Conservation (phyloP, 345 rosid genomes). For the Syzygium oleosum region DNA sequence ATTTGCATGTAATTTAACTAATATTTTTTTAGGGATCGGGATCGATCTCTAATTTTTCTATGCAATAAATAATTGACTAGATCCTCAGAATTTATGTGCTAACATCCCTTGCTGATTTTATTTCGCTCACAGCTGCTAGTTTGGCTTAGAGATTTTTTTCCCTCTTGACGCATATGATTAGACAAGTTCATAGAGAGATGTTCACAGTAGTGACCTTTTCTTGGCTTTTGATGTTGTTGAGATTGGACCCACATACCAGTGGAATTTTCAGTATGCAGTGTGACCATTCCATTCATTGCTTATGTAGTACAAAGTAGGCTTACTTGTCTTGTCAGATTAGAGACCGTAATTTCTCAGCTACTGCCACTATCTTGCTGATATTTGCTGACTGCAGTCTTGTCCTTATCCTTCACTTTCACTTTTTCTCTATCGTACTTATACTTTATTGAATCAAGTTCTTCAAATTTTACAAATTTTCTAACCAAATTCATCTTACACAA, state of each 20-base stretch:
- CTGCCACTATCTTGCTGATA: not conserved
- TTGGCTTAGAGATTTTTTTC: no score
- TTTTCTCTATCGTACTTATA: not conserved
- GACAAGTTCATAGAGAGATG: not conserved
- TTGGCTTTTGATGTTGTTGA: slow-evolving; percentile 28
- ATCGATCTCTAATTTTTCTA: no score
- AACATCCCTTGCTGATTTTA: not conserved
- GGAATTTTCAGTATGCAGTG: slow-evolving; percentile 71
- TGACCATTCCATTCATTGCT: slow-evolving; percentile 92
- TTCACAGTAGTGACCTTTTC: not conserved
- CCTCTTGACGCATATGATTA: not conserved
- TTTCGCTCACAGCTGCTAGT: not conserved
- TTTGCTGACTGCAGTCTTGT: not conserved
- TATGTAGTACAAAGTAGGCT: slow-evolving; percentile 89
- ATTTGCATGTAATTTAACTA: no score
- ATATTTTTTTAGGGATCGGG: no score
- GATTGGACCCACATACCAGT: slow-evolving; percentile 87
- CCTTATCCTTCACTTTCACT: accelerated
- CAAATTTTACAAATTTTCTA: not conserved
- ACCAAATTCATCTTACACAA: not conserved
- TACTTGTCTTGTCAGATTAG: slow-evolving; percentile 81
- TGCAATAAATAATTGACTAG: no score
- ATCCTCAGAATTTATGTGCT: no score
- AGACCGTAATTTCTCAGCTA: accelerated
- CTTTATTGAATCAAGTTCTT: not conserved